phyloP scores from a whole-genome alignment of 148 eudicot species.

The Heliosperma pusillum region DNA sequence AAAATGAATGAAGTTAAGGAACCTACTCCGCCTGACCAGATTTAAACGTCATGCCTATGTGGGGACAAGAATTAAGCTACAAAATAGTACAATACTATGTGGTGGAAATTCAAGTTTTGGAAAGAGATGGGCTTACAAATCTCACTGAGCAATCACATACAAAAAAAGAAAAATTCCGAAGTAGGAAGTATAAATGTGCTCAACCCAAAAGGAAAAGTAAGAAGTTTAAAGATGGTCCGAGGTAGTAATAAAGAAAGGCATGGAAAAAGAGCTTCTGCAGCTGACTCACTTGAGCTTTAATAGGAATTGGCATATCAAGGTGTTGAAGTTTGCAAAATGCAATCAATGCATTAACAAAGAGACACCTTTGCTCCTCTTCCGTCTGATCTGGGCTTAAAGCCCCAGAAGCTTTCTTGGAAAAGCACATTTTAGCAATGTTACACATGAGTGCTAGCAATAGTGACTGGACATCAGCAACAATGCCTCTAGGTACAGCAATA shows the following conservation, averaged over 20 bases:
- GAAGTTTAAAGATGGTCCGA: background rate
- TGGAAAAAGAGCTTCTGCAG: slow-evolving; percentile 6
- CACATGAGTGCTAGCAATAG: slow-evolving; percentile 70
- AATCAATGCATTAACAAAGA: slow-evolving; percentile 76
- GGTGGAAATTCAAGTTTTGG: background rate
- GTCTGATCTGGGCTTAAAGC: slow-evolving; percentile 40
- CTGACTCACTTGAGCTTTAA: slow-evolving; percentile 75
- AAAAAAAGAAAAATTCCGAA: background rate
- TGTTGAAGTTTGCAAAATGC: slow-evolving; percentile 91
- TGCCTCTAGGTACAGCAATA: slow-evolving; percentile 36
- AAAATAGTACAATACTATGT: background rate
- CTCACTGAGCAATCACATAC: background rate
- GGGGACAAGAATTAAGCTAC: background rate
- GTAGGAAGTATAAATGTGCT: background rate
- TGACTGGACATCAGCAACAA: slow-evolving; percentile 64
- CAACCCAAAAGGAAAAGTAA: background rate
- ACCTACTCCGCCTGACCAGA: background rate
- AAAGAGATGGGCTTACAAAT: background rate
- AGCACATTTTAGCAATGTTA: slow-evolving; percentile 55
- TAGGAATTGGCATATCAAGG: slow-evolving; percentile 52
- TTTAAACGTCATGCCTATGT: background rate
- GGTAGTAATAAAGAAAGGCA: slow-evolving; percentile 1
- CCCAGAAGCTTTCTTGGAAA: slow-evolving; percentile 57
- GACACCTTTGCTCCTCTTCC: slow-evolving; percentile 56
- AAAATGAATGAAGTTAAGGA: slow-evolving; percentile 10